Base-by-base conservation (phyloP, 208 protist species). In the Leishmania major region DNA sequence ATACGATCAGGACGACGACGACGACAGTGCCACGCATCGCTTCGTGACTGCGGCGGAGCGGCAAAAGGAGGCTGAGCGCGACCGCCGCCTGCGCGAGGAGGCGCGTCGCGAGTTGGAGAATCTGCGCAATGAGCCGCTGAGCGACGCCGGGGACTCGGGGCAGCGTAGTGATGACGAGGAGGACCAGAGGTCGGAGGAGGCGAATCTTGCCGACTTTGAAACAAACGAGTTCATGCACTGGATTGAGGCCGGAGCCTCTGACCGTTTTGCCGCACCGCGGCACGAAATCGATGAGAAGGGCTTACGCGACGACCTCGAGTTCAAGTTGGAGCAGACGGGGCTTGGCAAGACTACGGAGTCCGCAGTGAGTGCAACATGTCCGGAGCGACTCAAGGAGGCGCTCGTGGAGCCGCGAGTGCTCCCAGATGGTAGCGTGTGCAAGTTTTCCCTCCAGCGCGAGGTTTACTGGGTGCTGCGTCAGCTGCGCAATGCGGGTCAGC, bases 401-500 rank as follows among this genome's bases (percentile, higher is more conserved):
- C 57, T 82, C 2, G 84, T 95, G 19, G 90, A 84, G 31, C 80
- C 91, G n/a, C 86, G 84, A 45, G 13, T 37, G 45, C 84, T 95
- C 15, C 84, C 91, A 10, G 88, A 88, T 60, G 87, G 87, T 45
- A 90, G 89, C 53, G 81, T 89, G 57, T 94, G 92, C 84, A 79
- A 88, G 43, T 89, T 95, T 47, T 79, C 89, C 2, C 72, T 91
- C 40, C 87, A 93, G 55, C 83, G 89, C 19, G 92, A 97, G 87
- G 92, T 94, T 55, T 95, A 93, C 81, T 97, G 94, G 93, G 85
- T 97, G 59, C 82, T 97, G 47, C 84, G 92, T 28, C 93, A 97
- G 81, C 89, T 97, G 60, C 87, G 89, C 67, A 78, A 83, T 73
- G 85, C 92, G 10, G 91, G 94, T 7, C 92, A 96, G 85, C 93